Base-by-base conservation (phyloP, 257 asterid species). In the Solanum ossicruentum region DNA sequence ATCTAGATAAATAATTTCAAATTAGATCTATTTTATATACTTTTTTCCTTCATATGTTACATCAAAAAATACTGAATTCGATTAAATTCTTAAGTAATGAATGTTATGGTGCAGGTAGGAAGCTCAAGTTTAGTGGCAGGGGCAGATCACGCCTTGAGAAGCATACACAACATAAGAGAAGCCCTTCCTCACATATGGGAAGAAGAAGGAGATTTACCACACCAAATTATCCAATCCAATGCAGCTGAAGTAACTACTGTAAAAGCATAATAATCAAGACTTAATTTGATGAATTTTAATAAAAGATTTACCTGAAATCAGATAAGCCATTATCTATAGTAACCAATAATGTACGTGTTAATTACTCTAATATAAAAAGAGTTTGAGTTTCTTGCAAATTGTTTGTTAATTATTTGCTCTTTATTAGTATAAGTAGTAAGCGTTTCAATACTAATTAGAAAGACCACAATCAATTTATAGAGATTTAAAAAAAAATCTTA, bases 111-210 rank as follows among this genome's bases (percentile, higher is more conserved):
- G 91, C 91, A 94, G 98, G 98, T 94, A 85, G 99, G 99, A 15
- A 89, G 92, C 85, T 90, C 95, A 16, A 91, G 85, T 43, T 82
- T 93, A 57, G 98, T 94, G 55, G 87, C 90, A 57, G 97, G 98
- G 36, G 98, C 98, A 51, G 99, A 94, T 86, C 87, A 94, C 81
- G 98, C 97, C 60, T 87, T 96, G 79, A 89, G 86, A 87, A 96
- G 98, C 91, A 92, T 94, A 86, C 99, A 96, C 86, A 96, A 93
- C 85, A 88, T 96, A 23, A 93, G 88, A 85, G 99, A 94, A 87
- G 97, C 98, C 66, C 78, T 94, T 57, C 98, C 98, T 85, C 93
- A 92, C 57, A 90, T 94, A 93, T 96, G 98, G 98, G 96, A 93
- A 84, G 90, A 83, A 20, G 86, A 56, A 28, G 95, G 93, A 86